Conservation (phyloP, 2,329 filamentous ascomycete species). For the Akanthomyces dipterigenus region DNA sequence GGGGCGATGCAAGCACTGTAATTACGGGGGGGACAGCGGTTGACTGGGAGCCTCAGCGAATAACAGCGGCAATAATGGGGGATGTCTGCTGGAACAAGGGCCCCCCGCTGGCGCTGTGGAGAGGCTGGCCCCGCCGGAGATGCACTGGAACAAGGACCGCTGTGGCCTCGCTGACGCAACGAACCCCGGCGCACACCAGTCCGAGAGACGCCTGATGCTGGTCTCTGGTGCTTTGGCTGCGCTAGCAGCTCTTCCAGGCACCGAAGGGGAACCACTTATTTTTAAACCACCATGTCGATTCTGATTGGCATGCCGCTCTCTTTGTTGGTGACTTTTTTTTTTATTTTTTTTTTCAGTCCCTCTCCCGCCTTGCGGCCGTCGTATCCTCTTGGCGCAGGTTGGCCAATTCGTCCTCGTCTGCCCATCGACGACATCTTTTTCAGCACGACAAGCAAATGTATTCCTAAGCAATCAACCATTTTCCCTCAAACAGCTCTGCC, state of each 20-base stretch:
- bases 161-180: background rate
- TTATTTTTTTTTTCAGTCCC: background rate
- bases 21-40: background rate
- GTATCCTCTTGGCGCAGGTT: background rate
- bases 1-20: background rate
- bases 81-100: background rate
- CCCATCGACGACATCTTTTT: background rate
- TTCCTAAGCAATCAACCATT: too few species aligned
- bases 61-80: background rate
- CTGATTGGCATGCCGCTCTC: background rate
- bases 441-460: background rate
- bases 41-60: background rate
- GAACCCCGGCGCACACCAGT: too few species aligned
- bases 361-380: background rate
- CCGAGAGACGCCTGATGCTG: too few species aligned
- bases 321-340: background rate
- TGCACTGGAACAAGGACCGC: too few species aligned
- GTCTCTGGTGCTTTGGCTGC: too few species aligned
- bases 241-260: background rate
- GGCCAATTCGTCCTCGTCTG: background rate
- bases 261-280: background rate
- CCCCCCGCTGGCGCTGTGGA: background rate
- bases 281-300: background rate
- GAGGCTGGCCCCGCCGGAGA: background rate
- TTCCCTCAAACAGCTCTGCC: background rate